Evolutionary conservation across 1,139 yeast species (phyloP).

Genomic region (Debaryomyces nepalensis): DNA sequence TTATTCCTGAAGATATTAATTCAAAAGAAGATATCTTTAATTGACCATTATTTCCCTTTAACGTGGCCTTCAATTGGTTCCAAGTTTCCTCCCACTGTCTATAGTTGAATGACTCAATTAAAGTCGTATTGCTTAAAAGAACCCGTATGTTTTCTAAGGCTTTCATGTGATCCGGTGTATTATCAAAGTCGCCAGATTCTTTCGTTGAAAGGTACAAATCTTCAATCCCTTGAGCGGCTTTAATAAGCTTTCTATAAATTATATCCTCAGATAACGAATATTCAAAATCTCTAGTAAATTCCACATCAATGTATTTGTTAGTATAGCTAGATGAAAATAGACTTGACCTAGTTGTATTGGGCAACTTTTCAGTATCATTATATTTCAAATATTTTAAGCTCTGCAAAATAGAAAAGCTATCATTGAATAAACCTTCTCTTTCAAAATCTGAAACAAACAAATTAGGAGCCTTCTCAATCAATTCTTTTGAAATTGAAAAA

Average conservation of each 20-base stretch:
- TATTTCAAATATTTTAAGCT: constrained; percentile 16
- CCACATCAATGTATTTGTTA: constrained; percentile 38
- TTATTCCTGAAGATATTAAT: constrained; percentile 69
- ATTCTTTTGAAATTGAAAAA: constrained; percentile 50
- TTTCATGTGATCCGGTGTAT: constrained; percentile 24
- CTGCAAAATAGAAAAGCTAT: constrained; percentile 38
- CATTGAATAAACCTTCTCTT: constrained; percentile 73
- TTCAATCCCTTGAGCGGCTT: constrained; percentile 27
- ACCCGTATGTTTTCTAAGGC: constrained; percentile 24
- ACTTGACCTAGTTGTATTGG: constrained; percentile 1
- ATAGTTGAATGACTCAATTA: constrained; percentile 21
- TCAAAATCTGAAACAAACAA: constrained; percentile 56
- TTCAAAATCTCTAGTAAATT: constrained; percentile 37
- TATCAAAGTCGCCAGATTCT: constrained; percentile 16
- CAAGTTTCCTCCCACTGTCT: constrained; percentile 54
- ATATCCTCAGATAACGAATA: constrained; percentile 25
- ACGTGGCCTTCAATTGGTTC: constrained; percentile 43
- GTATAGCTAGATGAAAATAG: constrained; percentile 21
- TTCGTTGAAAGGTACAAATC: constrained; percentile 24
- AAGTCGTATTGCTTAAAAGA: constrained; percentile 18
- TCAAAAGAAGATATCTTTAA: constrained; percentile 70
- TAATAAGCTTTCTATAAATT: constrained; percentile 25
- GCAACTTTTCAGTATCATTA: constrained; percentile 1
- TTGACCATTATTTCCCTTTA: constrained; percentile 23
- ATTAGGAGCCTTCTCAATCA: constrained; percentile 51